Base-by-base conservation (phyloP, 1,139 yeast species). In the Candida buenavistaensis region DNA sequence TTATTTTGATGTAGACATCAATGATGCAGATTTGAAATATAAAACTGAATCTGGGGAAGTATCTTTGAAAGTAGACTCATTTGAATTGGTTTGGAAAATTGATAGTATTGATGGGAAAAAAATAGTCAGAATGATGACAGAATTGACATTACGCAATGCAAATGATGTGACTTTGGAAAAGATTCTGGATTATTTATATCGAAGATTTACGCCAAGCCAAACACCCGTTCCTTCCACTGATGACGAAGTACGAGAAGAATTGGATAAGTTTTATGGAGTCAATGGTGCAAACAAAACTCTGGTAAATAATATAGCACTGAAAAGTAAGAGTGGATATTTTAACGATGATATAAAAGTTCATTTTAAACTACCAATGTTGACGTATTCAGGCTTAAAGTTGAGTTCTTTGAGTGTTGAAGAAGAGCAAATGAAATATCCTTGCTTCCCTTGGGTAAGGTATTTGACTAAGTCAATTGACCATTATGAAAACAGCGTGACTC, bases 61-160 rank as follows among this genome's bases (percentile, higher is more conserved):
- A 4, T 54, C 56, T 28, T 69, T 52, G 44, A 64, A 68, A 28
- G 53, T 70, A 5, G 64, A 68, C 43, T 68, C 76, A 20, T 72
- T 78, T 16, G 77, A 75, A 39, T 50, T 84, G 3, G 52, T 77
- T 1, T 84, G 94, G 94, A 65, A 66, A 30, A 67, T 84, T 8
- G 75, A 72, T 2, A 62, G 75, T 11, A 54, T 82, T 27, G 73
- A 75, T 16, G 90, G 90, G 2, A 66, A 62, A 35, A 46, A 45
- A 29, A 46, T 60, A 10, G 56, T 67, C 11, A 57, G 64, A 36
- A 67, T 70, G 74, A 68, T 70, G 72, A 68, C 74, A 0, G 75
- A 69, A 37, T 40, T 70, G 13, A 37, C 51, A 1, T 41, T 69
- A 10, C 22, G 39, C 1, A 36, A 48, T 4, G 19, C 35, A n/a